Percentiles rank a stretch among this genome's conserved stretches.
These are phyloP conservation scores for Aureobasidium sp. DNA, from an alignment of 2,329 filamentous ascomycete species.

Conservation along the genomic window DNA sequence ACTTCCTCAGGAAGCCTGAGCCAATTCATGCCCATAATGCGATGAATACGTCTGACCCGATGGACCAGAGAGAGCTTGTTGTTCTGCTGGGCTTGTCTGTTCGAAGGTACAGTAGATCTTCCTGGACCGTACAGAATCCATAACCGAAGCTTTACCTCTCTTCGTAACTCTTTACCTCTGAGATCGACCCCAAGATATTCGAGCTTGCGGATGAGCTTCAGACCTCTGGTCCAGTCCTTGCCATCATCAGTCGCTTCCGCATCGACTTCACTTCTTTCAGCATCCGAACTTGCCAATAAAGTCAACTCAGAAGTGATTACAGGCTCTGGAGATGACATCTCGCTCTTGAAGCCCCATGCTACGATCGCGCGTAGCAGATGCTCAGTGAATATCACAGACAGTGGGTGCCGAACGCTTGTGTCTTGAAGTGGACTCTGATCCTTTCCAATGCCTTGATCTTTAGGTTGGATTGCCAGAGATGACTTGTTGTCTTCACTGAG, in stretches of 20 bases:
- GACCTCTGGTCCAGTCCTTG: slow-evolving; percentile 27
- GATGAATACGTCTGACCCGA: slow-evolving; percentile 28
- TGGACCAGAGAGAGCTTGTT: slow-evolving; percentile 25
- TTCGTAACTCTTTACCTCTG: slow-evolving; percentile 19
- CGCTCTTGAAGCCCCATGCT: slow-evolving; percentile 28
- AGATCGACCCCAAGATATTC: slow-evolving; percentile 23
- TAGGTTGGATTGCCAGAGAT: not conserved
- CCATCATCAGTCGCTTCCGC: not conserved
- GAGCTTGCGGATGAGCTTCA: slow-evolving; percentile 26
- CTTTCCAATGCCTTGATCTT: not conserved
- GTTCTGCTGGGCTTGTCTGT: not conserved
- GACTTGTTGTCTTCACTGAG: not conserved
- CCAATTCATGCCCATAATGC: slow-evolving; percentile 22
- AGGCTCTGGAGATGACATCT: not conserved
- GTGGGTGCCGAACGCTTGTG: not conserved
- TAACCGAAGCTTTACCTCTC: slow-evolving; percentile 26
- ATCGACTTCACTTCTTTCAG: not conserved
- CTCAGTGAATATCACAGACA: slow-evolving; percentile 22
- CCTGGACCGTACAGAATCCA: slow-evolving; percentile 32
- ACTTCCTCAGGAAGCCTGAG: not conserved
- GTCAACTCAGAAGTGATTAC: not conserved
- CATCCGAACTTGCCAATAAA: not conserved
- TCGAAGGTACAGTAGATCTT: slow-evolving; percentile 6
- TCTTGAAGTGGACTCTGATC: not conserved
- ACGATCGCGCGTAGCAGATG: slow-evolving; percentile 28